Conservation (phyloP, 345 rosid species). For the Microthlaspi erraticum region DNA sequence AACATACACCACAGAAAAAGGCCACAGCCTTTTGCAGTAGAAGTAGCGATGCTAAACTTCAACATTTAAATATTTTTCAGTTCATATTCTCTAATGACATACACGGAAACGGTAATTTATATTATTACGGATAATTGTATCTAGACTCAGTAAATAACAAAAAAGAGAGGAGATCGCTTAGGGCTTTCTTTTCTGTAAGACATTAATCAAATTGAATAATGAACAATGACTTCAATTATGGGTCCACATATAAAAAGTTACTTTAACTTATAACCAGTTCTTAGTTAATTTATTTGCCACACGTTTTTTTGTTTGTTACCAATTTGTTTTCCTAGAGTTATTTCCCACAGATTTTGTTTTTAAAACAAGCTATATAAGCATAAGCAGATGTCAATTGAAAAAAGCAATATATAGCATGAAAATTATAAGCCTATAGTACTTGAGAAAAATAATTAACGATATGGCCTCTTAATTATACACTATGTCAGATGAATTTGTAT, state of each 20-base stretch:
- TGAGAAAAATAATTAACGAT: neutral
- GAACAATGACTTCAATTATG: slow-evolving; percentile 11
- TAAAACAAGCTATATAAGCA: slow-evolving; percentile 10
- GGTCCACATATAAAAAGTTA: slow-evolving; percentile 39
- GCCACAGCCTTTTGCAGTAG: slow-evolving; percentile 24
- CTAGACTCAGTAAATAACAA: slow-evolving; percentile 5
- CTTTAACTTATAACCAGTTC: slow-evolving; percentile 27
- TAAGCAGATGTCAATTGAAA: no score
- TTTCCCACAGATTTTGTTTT: slow-evolving; percentile 21
- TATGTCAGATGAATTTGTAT: neutral
- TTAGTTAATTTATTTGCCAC: slow-evolving; percentile 35
- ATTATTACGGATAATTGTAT: neutral
- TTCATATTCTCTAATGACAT: neutral
- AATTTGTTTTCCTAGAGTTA: slow-evolving; percentile 9
- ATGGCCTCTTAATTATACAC: neutral
- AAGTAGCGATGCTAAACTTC: slow-evolving; percentile 9
- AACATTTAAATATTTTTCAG: neutral
- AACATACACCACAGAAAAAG: slow-evolving; percentile 37
- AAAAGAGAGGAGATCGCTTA: slow-evolving; percentile 18
- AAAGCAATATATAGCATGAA: neutral
- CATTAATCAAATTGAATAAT: slow-evolving; percentile 18
- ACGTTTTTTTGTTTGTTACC: slow-evolving; percentile 34
- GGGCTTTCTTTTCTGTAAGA: slow-evolving; percentile 30
- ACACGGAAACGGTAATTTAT: slow-evolving; percentile 8
- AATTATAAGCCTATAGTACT: slow-evolving; percentile 15